A percentile compares a stretch with the other conserved stretches of the same genome.
Conservation (phyloP, 2,329 filamentous ascomycete species). For the Cordyceps javanica region DNA sequence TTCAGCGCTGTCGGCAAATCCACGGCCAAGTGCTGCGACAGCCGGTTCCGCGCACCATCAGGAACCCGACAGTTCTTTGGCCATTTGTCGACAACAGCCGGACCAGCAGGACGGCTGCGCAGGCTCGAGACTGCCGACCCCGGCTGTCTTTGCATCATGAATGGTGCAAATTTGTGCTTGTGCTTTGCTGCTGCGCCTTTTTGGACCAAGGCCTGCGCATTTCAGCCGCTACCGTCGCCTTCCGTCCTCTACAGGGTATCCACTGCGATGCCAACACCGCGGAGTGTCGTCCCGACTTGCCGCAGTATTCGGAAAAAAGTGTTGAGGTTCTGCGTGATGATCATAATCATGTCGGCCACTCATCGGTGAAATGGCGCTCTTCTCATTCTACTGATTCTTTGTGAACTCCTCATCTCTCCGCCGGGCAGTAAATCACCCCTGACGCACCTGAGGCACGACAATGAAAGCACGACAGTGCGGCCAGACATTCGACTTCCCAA, state of each 20-base stretch:
- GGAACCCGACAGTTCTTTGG: background rate
- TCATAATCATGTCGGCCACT: background rate
- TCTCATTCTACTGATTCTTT: no score
- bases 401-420: no score
- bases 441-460: no score
- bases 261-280: background rate
- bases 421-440: no score
- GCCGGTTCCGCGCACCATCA: background rate
- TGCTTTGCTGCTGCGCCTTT: background rate
- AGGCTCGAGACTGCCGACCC: background rate
- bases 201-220: background rate
- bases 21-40: background rate
- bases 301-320: background rate
- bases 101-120: background rate
- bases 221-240: background rate
- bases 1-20: background rate
- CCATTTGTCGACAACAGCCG: conserved; percentile 5
- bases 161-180: background rate
- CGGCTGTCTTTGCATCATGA: background rate
- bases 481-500: no score
- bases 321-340: no score
- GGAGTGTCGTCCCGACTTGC: conserved; percentile 8
- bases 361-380: no score
- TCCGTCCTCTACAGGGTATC: no score
- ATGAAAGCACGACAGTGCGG: background rate